Evolutionary conservation across 768 basidiomycete genomes (phyloP), one percentile per base, ranked within the genome.

Genomic region (Saitozyma podzolica): DNA sequence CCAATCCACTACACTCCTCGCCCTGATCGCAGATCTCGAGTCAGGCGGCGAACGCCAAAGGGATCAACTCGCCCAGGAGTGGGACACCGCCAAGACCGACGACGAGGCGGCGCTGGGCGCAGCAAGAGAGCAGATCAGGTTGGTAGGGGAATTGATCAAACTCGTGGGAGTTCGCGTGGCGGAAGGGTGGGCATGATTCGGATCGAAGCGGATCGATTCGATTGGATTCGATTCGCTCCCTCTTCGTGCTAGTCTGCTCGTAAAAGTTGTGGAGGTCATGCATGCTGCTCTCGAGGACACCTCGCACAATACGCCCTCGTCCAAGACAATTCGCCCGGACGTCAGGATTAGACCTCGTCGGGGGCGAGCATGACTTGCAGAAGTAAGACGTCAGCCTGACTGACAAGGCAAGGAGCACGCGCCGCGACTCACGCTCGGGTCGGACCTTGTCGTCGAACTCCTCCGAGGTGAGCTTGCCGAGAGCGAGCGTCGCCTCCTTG

Each of bases 401-500:
- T 29, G 29, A 29, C 29, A 5, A 29, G 29, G 29, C 29, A 29
- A 29, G 29, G 29, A 53, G 19, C n/a, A 51, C 19, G 37, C n/a
- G n/a, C 17, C 40, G 49, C 11, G 3, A 20, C 80, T 78, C 63
- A 79, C 78, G 76, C 64, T 80, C 80, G 40, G 80, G 82, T 61
- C 78, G 68, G 57, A 83, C 96, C 83, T 92, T 92, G 78, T 86
- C 83, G 80, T 98, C 94, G 80, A 98, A 99, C 79, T 94, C 92
- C 77, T 95, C 91, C 0, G 87, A 83, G 0, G 89, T 89, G 72
- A 98, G 79, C 80, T 90, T 88, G 54, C 91, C 92, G 42, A 97
- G 85, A 17, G 87, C 80, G 51, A 98, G 88, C 10, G 93, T 92
- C 48, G 96, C 92, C 81, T 92, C 89, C 83, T 95, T 98, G 80